phyloP scores from a whole-genome alignment of 2,329 filamentous ascomycete species.

The Escovopsis sp. region DNA sequence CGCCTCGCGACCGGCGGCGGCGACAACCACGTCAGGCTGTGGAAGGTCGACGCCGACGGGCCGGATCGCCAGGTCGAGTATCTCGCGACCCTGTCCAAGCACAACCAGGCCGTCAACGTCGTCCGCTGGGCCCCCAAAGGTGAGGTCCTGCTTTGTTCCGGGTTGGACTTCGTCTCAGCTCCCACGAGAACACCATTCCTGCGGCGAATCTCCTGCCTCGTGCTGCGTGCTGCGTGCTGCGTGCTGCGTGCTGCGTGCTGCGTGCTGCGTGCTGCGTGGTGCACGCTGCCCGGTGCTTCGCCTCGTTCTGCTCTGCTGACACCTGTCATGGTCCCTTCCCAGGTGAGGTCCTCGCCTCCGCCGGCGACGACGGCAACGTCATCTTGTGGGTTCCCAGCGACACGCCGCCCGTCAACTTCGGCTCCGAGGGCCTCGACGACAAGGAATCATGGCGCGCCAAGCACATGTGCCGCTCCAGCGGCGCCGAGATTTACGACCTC shows the following conservation, averaged over 20 bases:
- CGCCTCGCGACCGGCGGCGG: slow-evolving; percentile 86
- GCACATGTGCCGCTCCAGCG: slow-evolving; percentile 91
- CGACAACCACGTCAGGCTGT: slow-evolving; percentile 91
- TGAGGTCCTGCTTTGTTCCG: no score
- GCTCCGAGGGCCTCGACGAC: slow-evolving; percentile 75
- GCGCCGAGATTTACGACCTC: slow-evolving; percentile 93
- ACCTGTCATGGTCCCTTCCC: slow-evolving; percentile 2
- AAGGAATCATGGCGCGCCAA: slow-evolving; percentile 95
- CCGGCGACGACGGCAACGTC: slow-evolving; percentile 93
- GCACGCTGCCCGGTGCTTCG: no score
- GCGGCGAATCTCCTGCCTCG: neutral
- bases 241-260: no score
- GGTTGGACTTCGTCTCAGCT: no score
- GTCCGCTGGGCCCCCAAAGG: slow-evolving; percentile 91
- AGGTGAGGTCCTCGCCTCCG: slow-evolving; percentile 89
- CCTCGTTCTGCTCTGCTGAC: slow-evolving; percentile 3
- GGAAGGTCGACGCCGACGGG: slow-evolving; percentile 74
- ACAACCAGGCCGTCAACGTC: slow-evolving; percentile 95
- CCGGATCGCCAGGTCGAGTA: slow-evolving; percentile 85
- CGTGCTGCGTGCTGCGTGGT: no score
- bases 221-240: no score
- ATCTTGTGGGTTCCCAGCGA: slow-evolving; percentile 91
- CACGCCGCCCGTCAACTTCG: slow-evolving; percentile 51
- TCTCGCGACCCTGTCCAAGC: slow-evolving; percentile 77
- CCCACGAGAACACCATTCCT: no score